Evolutionary conservation across 2,329 filamentous ascomycete genomes (phyloP), one percentile per base, ranked within the genome.

Genomic region (Fusarium phyllophilum): DNA sequence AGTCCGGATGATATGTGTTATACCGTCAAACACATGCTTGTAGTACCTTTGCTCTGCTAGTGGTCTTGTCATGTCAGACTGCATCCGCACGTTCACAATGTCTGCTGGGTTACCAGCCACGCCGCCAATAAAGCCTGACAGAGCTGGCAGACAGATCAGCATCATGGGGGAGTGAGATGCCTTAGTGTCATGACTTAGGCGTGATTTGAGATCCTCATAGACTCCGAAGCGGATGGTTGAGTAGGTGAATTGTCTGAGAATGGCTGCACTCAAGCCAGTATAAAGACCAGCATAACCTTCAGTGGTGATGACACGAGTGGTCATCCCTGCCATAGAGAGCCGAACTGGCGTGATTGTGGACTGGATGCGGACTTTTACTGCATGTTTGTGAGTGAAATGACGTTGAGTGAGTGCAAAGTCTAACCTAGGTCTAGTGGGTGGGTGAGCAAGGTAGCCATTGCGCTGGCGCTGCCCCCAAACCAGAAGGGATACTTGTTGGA

Each of bases 41-140:
- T 58, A 63, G 9, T 24, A 29, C 20, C 64, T 56, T 31, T n/a
- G 51, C 7, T 57, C 24, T 24, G 12, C 5, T 18, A 36, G 4
- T 12, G 39, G n/a, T n/a, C 36, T 48, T 34, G 52, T 22, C 42
- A 57, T 51, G 24, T 58, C 45, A 26, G 38, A 49, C 26, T 63
- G 59, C 59, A 63, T 63, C 31, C 64, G 24, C 14, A 63, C 31
- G 12, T 63, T 67, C 18, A 51, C 51, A n/a, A 63, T 42, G 22
- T 58, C 52, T 34, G 59, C 51, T 33, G 60, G 60, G 22, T 51
- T 59, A 4, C 65, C 52, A 24, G 54, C 51, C n/a, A 58, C 39
- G 6, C 59, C 59, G 8, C 59, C 59, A 29, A 49, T 8, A 48
- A 29, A 17, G 4, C 38, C 38, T 3, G 20, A 41, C 22, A 41